Conservation (phyloP, 164 flowering plant genomes). For the Sextonia rubra region DNA sequence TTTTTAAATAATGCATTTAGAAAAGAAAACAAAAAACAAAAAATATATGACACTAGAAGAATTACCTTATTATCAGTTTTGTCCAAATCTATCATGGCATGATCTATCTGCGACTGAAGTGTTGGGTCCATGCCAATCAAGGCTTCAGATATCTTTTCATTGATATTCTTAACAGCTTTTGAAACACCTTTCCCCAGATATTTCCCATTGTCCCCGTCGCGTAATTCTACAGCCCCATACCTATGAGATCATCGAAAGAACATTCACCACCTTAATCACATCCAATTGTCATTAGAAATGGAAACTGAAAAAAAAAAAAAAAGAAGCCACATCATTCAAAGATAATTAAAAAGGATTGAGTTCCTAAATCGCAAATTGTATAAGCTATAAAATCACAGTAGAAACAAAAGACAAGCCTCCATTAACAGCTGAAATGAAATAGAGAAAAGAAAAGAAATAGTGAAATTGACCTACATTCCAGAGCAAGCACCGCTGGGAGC, state of each 20-base stretch:
- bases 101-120: conserved; percentile 88
- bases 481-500: conserved; percentile 68
- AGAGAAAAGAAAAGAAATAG: background rate
- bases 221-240: conserved; percentile 84
- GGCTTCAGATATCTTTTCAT: conserved; percentile 84
- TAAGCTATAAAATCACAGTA: too few species aligned
- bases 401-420: too few species aligned
- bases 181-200: conserved; percentile 87
- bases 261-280: background rate
- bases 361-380: too few species aligned
- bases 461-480: conserved; percentile 50
- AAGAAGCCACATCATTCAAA: too few species aligned
- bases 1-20: background rate
- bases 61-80: conserved; percentile 91
- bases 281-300: too few species aligned
- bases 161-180: conserved; percentile 78
- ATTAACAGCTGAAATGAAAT: background rate
- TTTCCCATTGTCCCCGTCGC: conserved; percentile 85
- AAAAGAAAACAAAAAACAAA: too few species aligned
- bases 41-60: too few species aligned
- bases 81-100: conserved; percentile 90
- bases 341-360: too few species aligned
- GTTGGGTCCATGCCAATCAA: conserved; percentile 93
- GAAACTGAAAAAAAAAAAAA: too few species aligned
- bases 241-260: conserved; percentile 22